Evolutionary conservation across 768 basidiomycete genomes (phyloP), one percentile per base, ranked within the genome.

Genomic region (Pleurotus salmoneostramineus): DNA sequence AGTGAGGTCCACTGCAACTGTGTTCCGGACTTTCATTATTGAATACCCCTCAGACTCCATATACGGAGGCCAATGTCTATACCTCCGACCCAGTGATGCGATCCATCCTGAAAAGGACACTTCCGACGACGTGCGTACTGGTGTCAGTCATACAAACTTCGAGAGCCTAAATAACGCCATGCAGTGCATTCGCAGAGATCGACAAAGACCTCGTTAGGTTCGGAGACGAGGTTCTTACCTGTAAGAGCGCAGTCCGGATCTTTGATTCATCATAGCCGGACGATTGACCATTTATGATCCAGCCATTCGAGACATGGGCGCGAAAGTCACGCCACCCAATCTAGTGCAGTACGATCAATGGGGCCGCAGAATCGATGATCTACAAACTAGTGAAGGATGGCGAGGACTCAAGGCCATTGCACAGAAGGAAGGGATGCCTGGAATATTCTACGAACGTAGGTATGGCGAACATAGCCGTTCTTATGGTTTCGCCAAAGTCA

Each of bases 351-450:
- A 89, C 64, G 77, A 91, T 63, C 84, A 89, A 61, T 91, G 84
- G 85, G 89, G 89, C 0, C 81, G 84, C 8, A 68, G 78, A 21
- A 71, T 90, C 6, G 89, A 93, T 66, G 69, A 72, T 3, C 77
- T 93, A 0, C 74, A 83, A 40, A 89, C 88, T 1, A 86, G 84
- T 14, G 88, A 90, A 65, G 87, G 83, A 0, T 93, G 90, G 90
- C 74, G 84, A 11, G 74, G 74, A 15, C 73, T 92, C 61, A 90
- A 89, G 68, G 81, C 78, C 0, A 64, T 83, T 27, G 76, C 79
- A 35, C 82, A 87, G 62, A 73, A 77, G 56, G 87, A 88, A 67
- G 90, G 90, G 6, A 65, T 87, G 15, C 81, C 87, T 1, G 83
- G 77, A 8, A 87, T 88, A 48, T 80, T 85, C 62, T 89, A 88